Base-by-base conservation (phyloP, 2,329 filamentous ascomycete genomes). In the Ceratocystis diversiconidia region DNA sequence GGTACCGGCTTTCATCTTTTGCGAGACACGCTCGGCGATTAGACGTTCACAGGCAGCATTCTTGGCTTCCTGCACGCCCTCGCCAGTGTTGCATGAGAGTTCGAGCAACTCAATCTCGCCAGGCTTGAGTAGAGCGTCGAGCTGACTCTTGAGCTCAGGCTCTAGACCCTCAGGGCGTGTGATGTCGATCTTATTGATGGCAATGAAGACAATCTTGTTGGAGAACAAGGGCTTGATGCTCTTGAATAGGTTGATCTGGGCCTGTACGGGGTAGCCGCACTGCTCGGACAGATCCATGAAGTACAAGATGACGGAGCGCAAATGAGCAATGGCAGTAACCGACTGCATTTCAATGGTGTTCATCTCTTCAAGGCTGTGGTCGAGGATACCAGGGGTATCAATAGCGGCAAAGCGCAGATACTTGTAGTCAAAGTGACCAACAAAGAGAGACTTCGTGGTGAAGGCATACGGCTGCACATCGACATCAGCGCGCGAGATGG, bases 251-350 rank as follows among this genome's bases (percentile, higher is more conserved):
- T 91, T 87, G 74, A 96, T 92, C 79, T 99, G 94, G 10, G 90
- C 89, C 69, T 86, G 81, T 19, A 99, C 89, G 2, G 90, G 90
- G 79, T 96, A 99, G 67, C 94, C 94, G 72, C 92, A 96, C 79
- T 96, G 90, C 79, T 96, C 92, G 25, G 89, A 95, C 68, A 96
- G 80, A 79, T 97, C 92, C 89, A 97, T 96, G 74, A 97, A 97
- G 77, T 97, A 97, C 68, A 97, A 80, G 69, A 99, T 95, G 66
- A 92, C 92, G 52, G 92, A 95, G 72, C 92, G 85, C 73, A 99
- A 81, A 79, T 99, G 95, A 63, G 94, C 94, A 78, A 99, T 96
- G 10, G 95, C 94, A 19, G 92, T 97, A 71, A 99, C 96, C 68
- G 89, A 89, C 48, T 64, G 41, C 90, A 97, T 97, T 78, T 99